Base-by-base conservation (phyloP, 1,284 basidiomycete species). In the Cutaneotrichosporon sp. region DNA sequence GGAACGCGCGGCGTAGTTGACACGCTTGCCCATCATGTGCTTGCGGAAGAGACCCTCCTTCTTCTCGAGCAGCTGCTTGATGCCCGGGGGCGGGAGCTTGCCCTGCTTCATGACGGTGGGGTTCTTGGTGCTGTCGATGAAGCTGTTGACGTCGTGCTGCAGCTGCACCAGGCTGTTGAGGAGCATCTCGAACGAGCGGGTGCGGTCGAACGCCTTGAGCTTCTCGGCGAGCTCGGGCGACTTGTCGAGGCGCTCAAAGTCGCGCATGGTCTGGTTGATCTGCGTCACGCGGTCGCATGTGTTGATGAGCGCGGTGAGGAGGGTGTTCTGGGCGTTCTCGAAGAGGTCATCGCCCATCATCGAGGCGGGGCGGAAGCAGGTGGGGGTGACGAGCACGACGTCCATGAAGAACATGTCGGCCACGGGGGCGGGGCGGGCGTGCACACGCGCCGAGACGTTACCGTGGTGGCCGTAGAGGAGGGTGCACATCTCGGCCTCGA, bases 1-100 rank as follows among this genome's bases (percentile, higher is more conserved):
- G 16, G 97, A 99, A 69, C 97, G 92, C 34, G 97, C 97, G 46
- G 97, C 93, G 78, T 95, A 97, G 80, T 99, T 99, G 72, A 99
- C 97, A 77, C 95, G 94, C 84, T 99, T 99, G 45, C 97, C 97
- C 97, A 99, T 99, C 97, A 99, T 99, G 78, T 99, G 89, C 82
- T 95, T 97, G 65, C 97, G 85, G 85, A 99, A 99, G 55, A 99
- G 80, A 61, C 97, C 97, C 72, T 99, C 97, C 81, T 99, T 99
- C 86, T 99, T 99, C 81, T 99, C 97, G 68, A 99, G 82, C 14
- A 89, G 86, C 79, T 99, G 97, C 83, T 99, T 99, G 70, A 99
- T 88, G 73, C 97, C 97, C 46, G 89, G 85, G 22, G 95, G 92
- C 24, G 95, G 94, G n/a, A 93, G 82, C 74, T 92, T 94, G 20